phyloP scores from a whole-genome alignment of 495 filamentous ascomycete genomes.

The Penicillium daleae region DNA sequence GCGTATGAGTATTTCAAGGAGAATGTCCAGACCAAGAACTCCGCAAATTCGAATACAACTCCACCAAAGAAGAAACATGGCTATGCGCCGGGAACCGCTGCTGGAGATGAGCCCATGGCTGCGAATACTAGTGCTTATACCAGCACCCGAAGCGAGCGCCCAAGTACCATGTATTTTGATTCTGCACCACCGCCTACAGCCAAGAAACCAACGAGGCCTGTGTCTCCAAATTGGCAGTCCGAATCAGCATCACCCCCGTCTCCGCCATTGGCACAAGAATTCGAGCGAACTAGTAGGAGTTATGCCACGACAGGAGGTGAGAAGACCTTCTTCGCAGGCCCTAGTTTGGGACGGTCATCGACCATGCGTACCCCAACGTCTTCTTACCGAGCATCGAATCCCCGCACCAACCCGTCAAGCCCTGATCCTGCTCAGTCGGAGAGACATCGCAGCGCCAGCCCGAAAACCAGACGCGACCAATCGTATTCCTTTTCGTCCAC shows the following conservation, averaged over 20 bases:
- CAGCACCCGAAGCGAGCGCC: conserved; percentile 45
- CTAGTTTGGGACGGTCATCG: conserved; percentile 47
- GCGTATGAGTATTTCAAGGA: conserved; percentile 52
- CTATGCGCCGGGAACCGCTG: conserved; percentile 57
- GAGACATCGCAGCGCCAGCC: conserved; percentile 47
- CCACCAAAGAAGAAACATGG: conserved; percentile 55
- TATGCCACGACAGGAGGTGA: conserved; percentile 74
- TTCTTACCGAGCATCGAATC: conserved; percentile 27
- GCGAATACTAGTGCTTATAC: conserved; percentile 55
- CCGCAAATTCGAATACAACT: conserved; percentile 37
- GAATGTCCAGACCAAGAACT: conserved; percentile 34
- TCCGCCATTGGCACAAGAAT: conserved; percentile 34
- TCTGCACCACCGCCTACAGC: conserved; percentile 46
- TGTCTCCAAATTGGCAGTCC: conserved; percentile 13
- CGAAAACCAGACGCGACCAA: conserved; percentile 33
- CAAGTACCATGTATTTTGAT: conserved; percentile 38
- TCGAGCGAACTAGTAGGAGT: conserved; percentile 63
- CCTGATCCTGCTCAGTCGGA: conserved; percentile 32
- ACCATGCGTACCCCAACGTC: conserved; percentile 51
- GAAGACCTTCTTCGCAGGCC: conserved; percentile 59
- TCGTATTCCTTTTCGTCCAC: conserved; percentile 41
- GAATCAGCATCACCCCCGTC: conserved; percentile 29
- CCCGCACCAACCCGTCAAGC: conserved; percentile 43
- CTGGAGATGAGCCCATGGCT: conserved; percentile 61
- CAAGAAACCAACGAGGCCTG: conserved; percentile 40